Conservation (phyloP, 1,284 basidiomycete species). For the Ganoderma lucidum region DNA sequence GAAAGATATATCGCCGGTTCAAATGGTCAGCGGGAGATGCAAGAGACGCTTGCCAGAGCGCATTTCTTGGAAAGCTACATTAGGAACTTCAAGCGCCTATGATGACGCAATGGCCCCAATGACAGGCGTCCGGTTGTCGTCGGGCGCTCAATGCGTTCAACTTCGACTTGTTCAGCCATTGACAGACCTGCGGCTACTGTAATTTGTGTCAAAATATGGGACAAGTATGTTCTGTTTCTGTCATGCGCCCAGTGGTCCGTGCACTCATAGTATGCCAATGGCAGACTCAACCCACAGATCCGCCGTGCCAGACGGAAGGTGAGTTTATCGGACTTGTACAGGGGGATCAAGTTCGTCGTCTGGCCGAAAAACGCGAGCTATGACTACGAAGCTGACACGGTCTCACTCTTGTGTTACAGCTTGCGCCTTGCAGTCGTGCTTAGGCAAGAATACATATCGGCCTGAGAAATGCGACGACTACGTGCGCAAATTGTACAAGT, state of each 20-base stretch:
- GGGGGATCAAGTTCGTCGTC: too few species aligned
- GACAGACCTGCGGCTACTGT: too few species aligned
- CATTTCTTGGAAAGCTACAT: neutral
- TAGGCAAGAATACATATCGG: slow-evolving; percentile 67
- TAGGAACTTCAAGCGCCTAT: neutral
- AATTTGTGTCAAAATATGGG: too few species aligned
- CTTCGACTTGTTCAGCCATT: too few species aligned
- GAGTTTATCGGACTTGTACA: neutral
- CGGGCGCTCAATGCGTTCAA: too few species aligned
- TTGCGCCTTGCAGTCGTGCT: slow-evolving; percentile 67
- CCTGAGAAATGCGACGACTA: slow-evolving; percentile 67
- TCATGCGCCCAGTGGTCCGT: neutral
- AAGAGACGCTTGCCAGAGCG: too few species aligned
- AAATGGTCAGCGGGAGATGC: too few species aligned
- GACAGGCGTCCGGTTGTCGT: too few species aligned
- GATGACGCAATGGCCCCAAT: neutral
- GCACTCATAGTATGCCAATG: neutral
- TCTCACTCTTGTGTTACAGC: slow-evolving; percentile 46
- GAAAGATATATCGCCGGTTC: too few species aligned
- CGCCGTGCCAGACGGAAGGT: slow-evolving; percentile 28
- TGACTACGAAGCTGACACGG: neutral
- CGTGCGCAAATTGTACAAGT: slow-evolving; percentile 62
- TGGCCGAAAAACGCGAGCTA: too few species aligned
- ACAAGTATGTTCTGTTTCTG: neutral
- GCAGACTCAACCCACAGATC: slow-evolving; percentile 15